Evolutionary conservation across 192 early-diverging fungal genomes (phyloP).

Genomic region (Coemansia sp.): DNA sequence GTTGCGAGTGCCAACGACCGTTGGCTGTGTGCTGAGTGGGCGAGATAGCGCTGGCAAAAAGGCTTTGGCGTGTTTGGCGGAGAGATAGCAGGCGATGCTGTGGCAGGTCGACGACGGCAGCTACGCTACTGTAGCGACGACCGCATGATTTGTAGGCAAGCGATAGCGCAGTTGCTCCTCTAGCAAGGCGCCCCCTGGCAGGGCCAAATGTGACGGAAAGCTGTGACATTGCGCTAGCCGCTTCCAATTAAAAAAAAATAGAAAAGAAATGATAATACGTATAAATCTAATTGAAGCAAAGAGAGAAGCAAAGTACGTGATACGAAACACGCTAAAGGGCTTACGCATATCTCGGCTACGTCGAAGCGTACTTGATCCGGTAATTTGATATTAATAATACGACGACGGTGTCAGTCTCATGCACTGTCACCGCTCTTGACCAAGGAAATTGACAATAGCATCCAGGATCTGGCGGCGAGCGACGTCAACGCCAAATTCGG

Average conservation of each 20-base stretch:
- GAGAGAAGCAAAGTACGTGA: neutral
- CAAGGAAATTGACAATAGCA: constrained; percentile 35
- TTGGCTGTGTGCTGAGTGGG: neutral
- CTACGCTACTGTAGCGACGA: neutral
- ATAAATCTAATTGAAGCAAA: neutral
- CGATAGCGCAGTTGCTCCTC: constrained; percentile 1
- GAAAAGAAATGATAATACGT: neutral
- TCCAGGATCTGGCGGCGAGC: constrained; percentile 38
- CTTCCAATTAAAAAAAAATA: neutral
- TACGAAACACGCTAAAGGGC: neutral
- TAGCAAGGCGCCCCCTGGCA: neutral
- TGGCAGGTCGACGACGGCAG: neutral
- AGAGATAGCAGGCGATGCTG: neutral
- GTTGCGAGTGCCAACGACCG: neutral
- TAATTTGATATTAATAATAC: neutral
- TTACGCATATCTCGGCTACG: neutral
- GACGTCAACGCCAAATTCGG: constrained; percentile 50
- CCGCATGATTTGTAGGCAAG: neutral
- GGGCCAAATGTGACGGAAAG: constrained; percentile 4
- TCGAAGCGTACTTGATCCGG: neutral
- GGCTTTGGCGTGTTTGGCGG: neutral
- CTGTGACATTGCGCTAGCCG: constrained; percentile 8
- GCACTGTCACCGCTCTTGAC: constrained; percentile 3
- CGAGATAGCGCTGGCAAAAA: neutral
- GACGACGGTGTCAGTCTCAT: neutral